These are phyloP conservation scores for Mortierella sp. DNA, from an alignment of 371 early-diverging fungal genomes.

Conservation along the genomic window DNA sequence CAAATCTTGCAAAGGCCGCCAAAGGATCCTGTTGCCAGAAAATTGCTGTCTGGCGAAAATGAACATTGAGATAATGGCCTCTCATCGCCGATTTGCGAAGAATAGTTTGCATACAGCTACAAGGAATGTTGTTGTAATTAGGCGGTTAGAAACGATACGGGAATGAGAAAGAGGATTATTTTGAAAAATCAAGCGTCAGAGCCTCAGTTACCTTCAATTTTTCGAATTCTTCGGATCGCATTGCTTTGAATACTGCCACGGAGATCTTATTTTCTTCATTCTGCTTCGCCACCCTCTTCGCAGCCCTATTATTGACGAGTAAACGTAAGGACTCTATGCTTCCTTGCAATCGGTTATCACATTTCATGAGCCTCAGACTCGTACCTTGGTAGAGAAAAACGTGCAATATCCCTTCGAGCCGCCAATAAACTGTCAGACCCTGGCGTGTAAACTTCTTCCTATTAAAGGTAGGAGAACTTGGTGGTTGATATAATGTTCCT, in stretches of 20 bases:
- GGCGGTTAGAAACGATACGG: neutral
- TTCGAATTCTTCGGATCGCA: constrained; percentile 83
- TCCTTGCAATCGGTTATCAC: neutral
- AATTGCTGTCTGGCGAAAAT: constrained; percentile 86
- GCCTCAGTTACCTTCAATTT: constrained; percentile 68
- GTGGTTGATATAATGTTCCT: neutral
- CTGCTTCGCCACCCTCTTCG: constrained; percentile 76
- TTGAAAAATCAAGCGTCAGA: neutral
- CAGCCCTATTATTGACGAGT: constrained; percentile 67
- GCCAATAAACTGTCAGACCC: constrained; percentile 79
- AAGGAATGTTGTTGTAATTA: neutral
- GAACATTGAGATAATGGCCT: constrained; percentile 84
- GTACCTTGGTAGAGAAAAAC: constrained; percentile 84
- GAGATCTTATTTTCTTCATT: constrained; percentile 77
- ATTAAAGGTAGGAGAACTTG: constrained; percentile 13
- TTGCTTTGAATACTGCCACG: constrained; percentile 76
- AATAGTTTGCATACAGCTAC: constrained; percentile 76
- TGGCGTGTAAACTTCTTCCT: constrained; percentile 91
- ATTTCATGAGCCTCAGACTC: neutral
- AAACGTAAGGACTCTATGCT: neutral
- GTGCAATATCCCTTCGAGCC: constrained; percentile 81
- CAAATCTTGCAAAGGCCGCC: constrained; percentile 90
- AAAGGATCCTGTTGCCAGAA: constrained; percentile 89
- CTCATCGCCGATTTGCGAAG: constrained; percentile 93
- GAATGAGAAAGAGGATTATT: neutral